Evolutionary conservation across 805 yeast genomes (phyloP).

Genomic region (Starmerella apis): DNA sequence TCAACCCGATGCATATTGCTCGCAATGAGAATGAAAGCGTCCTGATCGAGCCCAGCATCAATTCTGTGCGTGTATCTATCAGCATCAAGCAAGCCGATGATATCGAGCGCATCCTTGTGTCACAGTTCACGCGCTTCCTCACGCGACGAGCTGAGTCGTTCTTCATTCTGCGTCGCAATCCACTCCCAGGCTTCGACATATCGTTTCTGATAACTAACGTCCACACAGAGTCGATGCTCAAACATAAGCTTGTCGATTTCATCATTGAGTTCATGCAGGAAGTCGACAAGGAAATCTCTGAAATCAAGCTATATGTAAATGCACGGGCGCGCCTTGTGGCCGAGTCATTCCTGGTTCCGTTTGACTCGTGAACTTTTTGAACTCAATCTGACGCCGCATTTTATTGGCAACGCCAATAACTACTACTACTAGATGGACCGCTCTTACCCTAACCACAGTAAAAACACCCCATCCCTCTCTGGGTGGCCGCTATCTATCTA

Average conservation of each 20-base stretch:
- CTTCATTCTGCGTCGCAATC: slow-evolving; percentile 80
- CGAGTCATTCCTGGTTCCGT: slow-evolving; percentile 85
- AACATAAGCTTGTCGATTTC: slow-evolving; percentile 89
- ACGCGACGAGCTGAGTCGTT: slow-evolving; percentile 94
- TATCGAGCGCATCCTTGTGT: slow-evolving; percentile 87
- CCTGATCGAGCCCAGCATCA: slow-evolving; percentile 85
- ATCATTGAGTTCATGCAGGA: slow-evolving; percentile 98
- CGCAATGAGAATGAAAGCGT: slow-evolving; percentile 91
- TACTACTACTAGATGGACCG: too few relatives aligned
- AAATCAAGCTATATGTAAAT: slow-evolving; percentile 91
- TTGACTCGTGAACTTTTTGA: slow-evolving; percentile 41
- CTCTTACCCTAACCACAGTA: too few relatives aligned
- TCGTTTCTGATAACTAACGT: slow-evolving; percentile 86
- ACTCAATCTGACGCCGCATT: not conserved
- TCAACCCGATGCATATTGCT: slow-evolving; percentile 81
- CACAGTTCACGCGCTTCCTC: slow-evolving; percentile 84
- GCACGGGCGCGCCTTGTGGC: slow-evolving; percentile 98
- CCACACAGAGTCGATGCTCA: slow-evolving; percentile 92
- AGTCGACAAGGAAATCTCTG: slow-evolving; percentile 96
- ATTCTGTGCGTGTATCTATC: slow-evolving; percentile 81
- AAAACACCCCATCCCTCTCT: too few relatives aligned
- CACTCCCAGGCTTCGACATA: slow-evolving; percentile 84
- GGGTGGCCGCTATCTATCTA: too few relatives aligned
- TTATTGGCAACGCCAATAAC: too few relatives aligned
- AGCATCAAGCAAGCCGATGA: slow-evolving; percentile 96